phyloP scores from a whole-genome alignment of 140 eudicot species.

The Stevia rebaudiana region DNA sequence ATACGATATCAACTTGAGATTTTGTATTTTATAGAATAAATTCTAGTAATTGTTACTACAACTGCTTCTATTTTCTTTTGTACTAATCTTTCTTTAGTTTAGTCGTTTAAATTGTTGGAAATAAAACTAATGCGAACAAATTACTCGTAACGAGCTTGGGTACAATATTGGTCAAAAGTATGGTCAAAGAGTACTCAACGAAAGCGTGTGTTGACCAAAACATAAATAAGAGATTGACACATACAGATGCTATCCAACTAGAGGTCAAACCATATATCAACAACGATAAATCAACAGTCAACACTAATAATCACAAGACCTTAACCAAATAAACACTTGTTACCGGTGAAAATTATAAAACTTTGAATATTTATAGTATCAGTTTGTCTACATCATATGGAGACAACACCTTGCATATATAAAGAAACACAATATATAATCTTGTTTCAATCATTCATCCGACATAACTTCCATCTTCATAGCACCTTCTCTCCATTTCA shows the following conservation, averaged over 20 bases:
- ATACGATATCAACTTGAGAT: no score
- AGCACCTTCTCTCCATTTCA: background rate
- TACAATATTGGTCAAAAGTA: no score
- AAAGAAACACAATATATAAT: slow-evolving; percentile 3
- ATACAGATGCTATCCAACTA: background rate
- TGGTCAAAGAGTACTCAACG: no score
- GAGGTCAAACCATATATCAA: slow-evolving; percentile 4
- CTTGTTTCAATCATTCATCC: background rate
- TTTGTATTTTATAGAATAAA: no score
- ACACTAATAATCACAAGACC: background rate
- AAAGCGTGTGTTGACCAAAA: background rate
- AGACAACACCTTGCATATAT: background rate
- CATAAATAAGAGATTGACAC: background rate
- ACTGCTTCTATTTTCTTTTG: no score
- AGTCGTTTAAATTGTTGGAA: no score
- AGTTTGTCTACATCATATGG: background rate
- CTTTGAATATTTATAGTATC: background rate
- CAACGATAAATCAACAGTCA: slow-evolving; percentile 6
- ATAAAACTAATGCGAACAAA: no score
- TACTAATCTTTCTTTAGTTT: no score
- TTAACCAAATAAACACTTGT: background rate
- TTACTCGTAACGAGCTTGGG: no score
- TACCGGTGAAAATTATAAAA: background rate
- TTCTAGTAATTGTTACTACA: no score
- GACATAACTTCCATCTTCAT: background rate